Base-by-base conservation (phyloP, 192 early-diverging fungal species). In the Phlyctochytrium planicorne region DNA sequence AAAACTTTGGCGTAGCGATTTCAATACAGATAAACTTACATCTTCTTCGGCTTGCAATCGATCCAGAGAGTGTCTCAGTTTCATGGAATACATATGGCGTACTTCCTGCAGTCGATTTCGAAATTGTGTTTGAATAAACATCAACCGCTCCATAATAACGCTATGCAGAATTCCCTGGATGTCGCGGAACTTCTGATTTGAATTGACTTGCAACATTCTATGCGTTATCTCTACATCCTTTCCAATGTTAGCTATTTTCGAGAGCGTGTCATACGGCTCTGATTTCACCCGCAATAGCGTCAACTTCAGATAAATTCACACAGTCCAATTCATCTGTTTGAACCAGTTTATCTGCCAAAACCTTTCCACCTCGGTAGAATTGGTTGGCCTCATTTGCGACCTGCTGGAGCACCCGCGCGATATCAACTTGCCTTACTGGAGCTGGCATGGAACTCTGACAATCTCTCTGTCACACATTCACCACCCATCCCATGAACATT, bases 401-500 rank as follows among this genome's bases (percentile, higher is more conserved):
- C 27, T 57, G 55, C 25, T 20, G 55, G 20, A 57, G 55, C 10
- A 57, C 12, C 25, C 27, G 10, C 25, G 16, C 25, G 10, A 20
- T 57, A 29, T 25, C 55, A 47, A 47, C 40, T 14, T 20, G 40
- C 40, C 20, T 6, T 6, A 20, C 10, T 47, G 10, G 6, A 47
- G 6, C 20, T 20, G 6, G 6, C 20, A 6, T 14, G 20, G 40
- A 47, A 47, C 20, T 47, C 10, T 47, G 10, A 47, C 10, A 47
- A 47, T 47, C 40, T 47, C 20, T 20, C 20, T 47, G 40, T 20
- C 40, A 47, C 10, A 14, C 40, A 14, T 47, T 47, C 40, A 47
- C 20, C 10, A 47, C 12, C 55, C 6, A 57, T 27, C 10, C 27
- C 55, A 10, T 24, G 27, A 86, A 75, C 69, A 86, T 93, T 25